Conservation (phyloP, 2,329 filamentous ascomycete species). For the Mariannaea elegans region DNA sequence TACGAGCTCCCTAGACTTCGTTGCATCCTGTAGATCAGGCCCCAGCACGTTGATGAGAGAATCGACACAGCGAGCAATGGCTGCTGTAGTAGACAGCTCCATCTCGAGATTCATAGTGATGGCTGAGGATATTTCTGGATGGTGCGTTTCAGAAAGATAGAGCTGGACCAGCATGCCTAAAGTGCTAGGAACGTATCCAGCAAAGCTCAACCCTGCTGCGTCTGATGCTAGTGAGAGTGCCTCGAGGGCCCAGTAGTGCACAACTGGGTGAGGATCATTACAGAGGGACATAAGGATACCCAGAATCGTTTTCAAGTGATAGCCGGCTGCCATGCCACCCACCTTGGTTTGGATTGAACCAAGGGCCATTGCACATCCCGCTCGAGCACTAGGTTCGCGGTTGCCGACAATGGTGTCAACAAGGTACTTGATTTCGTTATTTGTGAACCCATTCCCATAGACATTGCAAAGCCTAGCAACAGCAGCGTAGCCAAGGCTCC, state of each 20-base stretch:
- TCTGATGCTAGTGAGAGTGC: conserved; percentile 87
- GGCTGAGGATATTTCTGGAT: conserved; percentile 80
- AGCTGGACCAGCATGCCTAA: conserved; percentile 94
- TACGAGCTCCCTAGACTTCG: conserved; percentile 91
- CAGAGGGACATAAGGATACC: conserved; percentile 97
- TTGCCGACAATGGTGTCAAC: conserved; percentile 96
- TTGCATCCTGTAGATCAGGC: conserved; percentile 91
- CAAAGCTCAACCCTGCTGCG: conserved; percentile 91
- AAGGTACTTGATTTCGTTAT: conserved; percentile 86
- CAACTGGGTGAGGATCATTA: conserved; percentile 92
- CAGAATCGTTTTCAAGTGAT: conserved; percentile 96
- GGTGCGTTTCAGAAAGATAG: conserved; percentile 91
- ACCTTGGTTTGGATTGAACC: conserved; percentile 95
- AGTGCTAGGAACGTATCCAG: conserved; percentile 87
- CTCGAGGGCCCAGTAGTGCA: conserved; percentile 96
- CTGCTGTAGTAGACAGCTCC: conserved; percentile 81
- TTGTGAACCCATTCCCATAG: conserved; percentile 89
- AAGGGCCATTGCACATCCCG: conserved; percentile 92
- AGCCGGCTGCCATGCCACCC: conserved; percentile 95
- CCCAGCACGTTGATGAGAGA: conserved; percentile 97
- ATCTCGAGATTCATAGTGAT: conserved; percentile 92
- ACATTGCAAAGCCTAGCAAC: conserved; percentile 84
- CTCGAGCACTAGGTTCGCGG: conserved; percentile 89
- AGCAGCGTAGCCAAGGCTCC: conserved; percentile 84
- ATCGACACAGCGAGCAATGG: conserved; percentile 88